Base-by-base conservation (phyloP, 2,329 filamentous ascomycete species). In the Chrysoporthe austroafricana region DNA sequence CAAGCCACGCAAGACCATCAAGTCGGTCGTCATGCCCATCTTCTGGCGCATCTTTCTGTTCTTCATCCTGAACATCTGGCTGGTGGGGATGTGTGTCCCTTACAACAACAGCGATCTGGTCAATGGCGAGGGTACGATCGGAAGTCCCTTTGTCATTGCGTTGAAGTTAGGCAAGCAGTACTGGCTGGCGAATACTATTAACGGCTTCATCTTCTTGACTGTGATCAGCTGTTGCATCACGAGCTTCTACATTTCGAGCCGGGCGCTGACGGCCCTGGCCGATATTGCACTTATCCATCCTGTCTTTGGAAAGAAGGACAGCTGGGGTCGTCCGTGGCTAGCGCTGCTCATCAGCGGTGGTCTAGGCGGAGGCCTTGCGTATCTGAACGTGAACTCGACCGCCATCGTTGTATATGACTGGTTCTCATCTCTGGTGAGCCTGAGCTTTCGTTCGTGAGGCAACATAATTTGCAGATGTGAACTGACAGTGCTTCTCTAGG, bases 1-100 rank as follows among this genome's bases (percentile, higher is more conserved):
- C 60, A 88, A 93, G 75, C 92, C 91, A 6, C 85, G 86, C 0
- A 81, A 83, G 14, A 91, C 91, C 34, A 92, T 94, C 74, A 86
- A 87, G 63, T 90, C 88, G 80, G 92, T 91, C 0, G 94, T 88
- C 84, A 87, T 90, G 66, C 92, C 94, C 71, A 84, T 93, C 63
- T 80, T 85, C 70, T 85, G 94, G 71, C 94, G 91, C 77, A 81
- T 90, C 62, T 78, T 83, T 62, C 87, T 84, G 66, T 81, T 89
- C 73, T 90, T 92, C 81, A 91, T 93, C 77, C 70, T 77, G 8
- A 77, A 77, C 50, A 76, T 78, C 63, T 77, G 76, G 76, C 73
- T 78, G 0, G 85, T 93, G 72, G 90, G 91, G 63, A 84, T 94
- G 73, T 80, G 91, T 63, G 85, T 94, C 5, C 46, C 54, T 13